Evolutionary conservation across 306 rosid genomes (phyloP).

Genomic region (Gillenia trifoliata): DNA sequence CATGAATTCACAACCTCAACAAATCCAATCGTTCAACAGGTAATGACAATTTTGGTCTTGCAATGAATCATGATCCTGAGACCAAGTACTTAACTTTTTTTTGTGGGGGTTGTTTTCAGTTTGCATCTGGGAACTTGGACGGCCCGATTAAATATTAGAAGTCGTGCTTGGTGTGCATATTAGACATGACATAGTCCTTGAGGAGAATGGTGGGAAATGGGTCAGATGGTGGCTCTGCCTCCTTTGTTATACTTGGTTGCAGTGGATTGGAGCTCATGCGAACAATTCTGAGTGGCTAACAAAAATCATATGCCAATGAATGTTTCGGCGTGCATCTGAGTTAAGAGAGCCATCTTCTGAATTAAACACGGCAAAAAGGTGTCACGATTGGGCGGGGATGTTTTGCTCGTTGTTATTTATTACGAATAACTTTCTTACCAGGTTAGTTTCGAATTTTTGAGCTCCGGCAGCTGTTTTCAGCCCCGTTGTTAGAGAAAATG

Average conservation of each 20-base stretch:
- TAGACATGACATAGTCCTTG: conserved; percentile 5
- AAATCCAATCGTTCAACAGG: conserved; percentile 92
- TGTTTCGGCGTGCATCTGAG: not conserved
- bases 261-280: conserved; percentile 7
- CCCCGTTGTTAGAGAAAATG: not conserved
- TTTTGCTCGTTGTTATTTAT: not conserved
- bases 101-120: conserved; percentile 43
- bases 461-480: not conserved
- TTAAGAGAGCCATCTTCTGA: conserved; percentile 13
- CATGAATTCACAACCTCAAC: conserved; percentile 74
- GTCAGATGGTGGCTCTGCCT: conserved; percentile 14
- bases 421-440: not conserved
- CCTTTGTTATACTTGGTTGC: not conserved
- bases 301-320: not conserved
- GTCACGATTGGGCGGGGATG: not conserved
- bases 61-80: not conserved
- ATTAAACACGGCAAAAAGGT: not conserved
- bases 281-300: not conserved
- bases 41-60: conserved; percentile 18
- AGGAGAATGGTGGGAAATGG: conserved; percentile 2
- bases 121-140: conserved; percentile 91
- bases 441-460: not conserved
- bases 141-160: conserved; percentile 90
- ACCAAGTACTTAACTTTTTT: not conserved
- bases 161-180: not conserved